Evolutionary conservation across 306 rosid genomes (phyloP), one percentile per base, ranked within the genome.

Genomic region (Vigna nakashimae): DNA sequence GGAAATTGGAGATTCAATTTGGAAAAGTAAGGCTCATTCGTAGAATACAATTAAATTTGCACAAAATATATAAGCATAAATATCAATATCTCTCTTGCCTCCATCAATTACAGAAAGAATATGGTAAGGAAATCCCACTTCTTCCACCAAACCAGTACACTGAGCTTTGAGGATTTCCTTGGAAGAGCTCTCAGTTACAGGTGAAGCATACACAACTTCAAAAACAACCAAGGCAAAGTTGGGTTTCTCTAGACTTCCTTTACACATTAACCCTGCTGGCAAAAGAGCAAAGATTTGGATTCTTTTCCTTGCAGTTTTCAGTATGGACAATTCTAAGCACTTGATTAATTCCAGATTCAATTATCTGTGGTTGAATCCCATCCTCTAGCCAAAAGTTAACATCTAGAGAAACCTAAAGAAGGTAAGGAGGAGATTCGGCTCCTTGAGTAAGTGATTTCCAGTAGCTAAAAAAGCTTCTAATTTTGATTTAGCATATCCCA

Each of bases 391-490:
- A 96, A 58, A 79, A 84, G 66, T 81, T 83, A 76, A 92, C 97
- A 88, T 92, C 94, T 90, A 96, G 85, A 73, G 98, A 91, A 70
- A 96, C 91, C 91, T 96, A 96, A 73, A 96, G 77, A 85, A 96
- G 90, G 86, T 92, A 96, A 65, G 99, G 99, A 77, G 99, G 97
- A 42, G 99, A 88, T 46, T 96, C 99, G 71, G 98, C 94, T 85
- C 84, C 99, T 14, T 71, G 90, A 2, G 96, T 91, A 74, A 96
- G 91, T 57, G 99, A 91, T 84, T 87, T 88, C 97, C 96, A 90
- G 79, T 90, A 96, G 84, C 88, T 75, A 42, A 71, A 88, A 75
- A 85, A 76, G 89, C 90, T 85, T 83, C 88, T 87, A 73, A 82
- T 58, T 50, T 71, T 78, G 79, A 76, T 75, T 78, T 75, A 83